Base-by-base conservation (phyloP, 2,329 filamentous ascomycete species). In the Curvularia spicifera region DNA sequence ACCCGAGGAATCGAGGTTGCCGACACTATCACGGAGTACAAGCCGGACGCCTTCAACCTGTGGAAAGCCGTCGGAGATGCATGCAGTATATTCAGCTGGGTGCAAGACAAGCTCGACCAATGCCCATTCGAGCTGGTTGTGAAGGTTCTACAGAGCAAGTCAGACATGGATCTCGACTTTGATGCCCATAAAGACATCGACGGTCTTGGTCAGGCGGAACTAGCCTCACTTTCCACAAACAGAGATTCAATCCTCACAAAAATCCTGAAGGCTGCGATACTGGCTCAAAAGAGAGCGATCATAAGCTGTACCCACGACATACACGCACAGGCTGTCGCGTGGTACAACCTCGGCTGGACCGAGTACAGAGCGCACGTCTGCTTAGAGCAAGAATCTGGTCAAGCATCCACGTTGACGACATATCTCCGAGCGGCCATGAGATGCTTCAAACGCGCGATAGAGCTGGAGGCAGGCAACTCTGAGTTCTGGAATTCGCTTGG, bases 401-500 rank as follows among this genome's bases (percentile, higher is more conserved):
- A 67, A n/a, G 64, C 63, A 4, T 54, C 64, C 18, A 64, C 63
- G 9, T 87, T 87, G 69, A 89, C 84, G 69, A 84, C 84, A 65
- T 93, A 92, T 66, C 81, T 95, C 46, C 93, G 90, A 74, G 89
- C 93, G 6, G 86, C 95, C 1, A 89, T 98, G 63, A 85, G 89
- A 53, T 95, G 91, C 69, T 98, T 99, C 84, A 99, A 99, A 79
- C 85, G 91, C 44, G 91, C 95, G 0, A 99, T 99, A 64, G 95
- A 98, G 77, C 83, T 97, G 1, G 96, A 99, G 76, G 91, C 93
- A 6, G 91, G 93, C 51, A 99, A 98, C 72, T 82, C 91, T 0
- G 94, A 98, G 66, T 98, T 98, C 76, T 99, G 95, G 95, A 98
- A 98, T 72, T 89, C 95, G 0, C 83, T 99, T 2, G 95, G 94